These are phyloP conservation scores for Inga laurina DNA, from an alignment of 306 rosid genomes.

Conservation along the genomic window DNA sequence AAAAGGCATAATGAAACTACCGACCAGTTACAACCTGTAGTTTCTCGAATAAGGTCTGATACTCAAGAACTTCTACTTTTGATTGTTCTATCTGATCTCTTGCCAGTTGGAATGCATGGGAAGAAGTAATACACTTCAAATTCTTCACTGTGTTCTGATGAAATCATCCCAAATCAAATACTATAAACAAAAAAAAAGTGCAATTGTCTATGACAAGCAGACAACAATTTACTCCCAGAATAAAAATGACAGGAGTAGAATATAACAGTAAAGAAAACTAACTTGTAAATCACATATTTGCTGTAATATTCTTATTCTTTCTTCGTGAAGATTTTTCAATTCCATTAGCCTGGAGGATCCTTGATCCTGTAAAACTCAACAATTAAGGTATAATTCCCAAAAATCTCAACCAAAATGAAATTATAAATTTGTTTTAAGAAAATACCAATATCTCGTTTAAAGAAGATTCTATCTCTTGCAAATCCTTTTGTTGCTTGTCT, in stretches of 20 bases:
- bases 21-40: constrained; percentile 97
- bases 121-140: constrained; percentile 70
- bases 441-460: constrained; percentile 79
- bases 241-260: constrained; percentile 1
- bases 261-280: constrained; percentile 31
- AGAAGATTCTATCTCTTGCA: constrained; percentile 82
- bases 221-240: neutral
- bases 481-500: constrained; percentile 86
- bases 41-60: constrained; percentile 75
- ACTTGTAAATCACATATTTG: constrained; percentile 81
- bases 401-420: constrained; percentile 6
- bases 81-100: constrained; percentile 78
- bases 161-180: constrained; percentile 36
- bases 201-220: neutral
- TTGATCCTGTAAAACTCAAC: constrained; percentile 60
- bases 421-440: neutral
- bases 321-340: constrained; percentile 77
- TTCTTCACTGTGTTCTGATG: constrained; percentile 77
- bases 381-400: constrained; percentile 18
- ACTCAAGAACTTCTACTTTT: constrained; percentile 64
- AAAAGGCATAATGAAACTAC: constrained; percentile 66
- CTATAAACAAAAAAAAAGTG: neutral
- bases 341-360: constrained; percentile 63
- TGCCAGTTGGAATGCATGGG: constrained; percentile 66
- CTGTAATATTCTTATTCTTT: constrained; percentile 70